These are phyloP conservation scores for Eragrostis curvula DNA, from an alignment of 176 grass and related monocot species.

Conservation along the genomic window DNA sequence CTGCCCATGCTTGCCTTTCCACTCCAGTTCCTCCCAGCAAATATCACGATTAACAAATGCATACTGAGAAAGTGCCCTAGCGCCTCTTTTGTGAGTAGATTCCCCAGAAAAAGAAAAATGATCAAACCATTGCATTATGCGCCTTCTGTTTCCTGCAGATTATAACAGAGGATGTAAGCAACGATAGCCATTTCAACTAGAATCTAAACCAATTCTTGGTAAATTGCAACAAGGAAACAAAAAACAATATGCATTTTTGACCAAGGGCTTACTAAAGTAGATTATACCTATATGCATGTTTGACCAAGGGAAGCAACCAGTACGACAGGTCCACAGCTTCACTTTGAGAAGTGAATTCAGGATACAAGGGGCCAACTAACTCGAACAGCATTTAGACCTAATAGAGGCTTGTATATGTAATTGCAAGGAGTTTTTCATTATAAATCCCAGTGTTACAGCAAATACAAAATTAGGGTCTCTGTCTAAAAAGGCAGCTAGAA, in stretches of 20 bases:
- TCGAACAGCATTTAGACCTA: not conserved
- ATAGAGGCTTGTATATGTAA: constrained; percentile 6
- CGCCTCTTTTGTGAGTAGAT: constrained; percentile 77
- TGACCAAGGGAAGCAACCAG: not conserved
- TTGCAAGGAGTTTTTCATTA: not conserved
- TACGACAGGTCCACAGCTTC: not conserved
- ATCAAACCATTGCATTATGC: constrained; percentile 83
- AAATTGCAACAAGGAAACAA: not conserved
- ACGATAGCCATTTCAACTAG: not conserved
- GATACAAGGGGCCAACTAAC: constrained; percentile 1
- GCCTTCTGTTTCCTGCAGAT: constrained; percentile 60
- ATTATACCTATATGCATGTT: not conserved
- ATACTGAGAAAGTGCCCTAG: constrained; percentile 82
- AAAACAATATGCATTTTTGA: constrained; percentile 7
- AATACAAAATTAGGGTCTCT: constrained; percentile 4
- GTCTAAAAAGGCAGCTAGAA: not conserved
- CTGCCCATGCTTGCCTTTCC: constrained; percentile 91
- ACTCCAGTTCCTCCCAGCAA: constrained; percentile 96
- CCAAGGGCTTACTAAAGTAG: not conserved
- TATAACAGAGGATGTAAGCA: constrained; percentile 31
- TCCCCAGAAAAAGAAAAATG: constrained; percentile 74
- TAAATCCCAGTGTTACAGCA: constrained; percentile 6
- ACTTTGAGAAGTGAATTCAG: not conserved
- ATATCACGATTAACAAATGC: constrained; percentile 84
- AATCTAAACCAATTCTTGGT: constrained; percentile 21